Percentiles rank a stretch among this genome's conserved stretches.
Evolutionary conservation across 192 early-diverging fungal genomes (phyloP).

Genomic region (Obelidium mucronatum): DNA sequence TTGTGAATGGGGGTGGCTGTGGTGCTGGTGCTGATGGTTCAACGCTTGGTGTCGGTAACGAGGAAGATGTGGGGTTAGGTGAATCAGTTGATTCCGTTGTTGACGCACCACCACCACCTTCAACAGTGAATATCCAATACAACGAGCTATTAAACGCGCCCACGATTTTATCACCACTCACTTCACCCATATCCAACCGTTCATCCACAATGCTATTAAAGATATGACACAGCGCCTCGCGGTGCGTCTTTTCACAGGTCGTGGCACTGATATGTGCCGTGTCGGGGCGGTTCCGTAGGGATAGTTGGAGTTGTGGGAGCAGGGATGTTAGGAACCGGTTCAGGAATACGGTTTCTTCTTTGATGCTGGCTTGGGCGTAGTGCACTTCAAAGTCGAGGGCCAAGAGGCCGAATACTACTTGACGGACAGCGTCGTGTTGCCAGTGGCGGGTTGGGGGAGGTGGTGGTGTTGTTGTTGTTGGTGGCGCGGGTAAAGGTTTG

Average conservation of each 20-base stretch:
- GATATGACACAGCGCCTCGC: neutral
- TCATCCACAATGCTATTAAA: slow-evolving; percentile 18
- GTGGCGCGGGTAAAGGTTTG: neutral
- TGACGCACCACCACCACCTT: neutral
- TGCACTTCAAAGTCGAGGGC: slow-evolving; percentile 27
- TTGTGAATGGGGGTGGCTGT: neutral
- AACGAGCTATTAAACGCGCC: too few species aligned
- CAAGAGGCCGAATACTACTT: slow-evolving; percentile 19
- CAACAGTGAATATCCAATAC: slow-evolving; percentile 12
- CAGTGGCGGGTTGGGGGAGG: slow-evolving; percentile 12
- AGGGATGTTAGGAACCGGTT: neutral
- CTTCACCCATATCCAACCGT: slow-evolving; percentile 16
- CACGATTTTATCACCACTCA: neutral
- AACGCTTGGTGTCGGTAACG: neutral
- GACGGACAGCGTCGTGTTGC: slow-evolving; percentile 25
- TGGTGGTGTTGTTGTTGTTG: too few species aligned
- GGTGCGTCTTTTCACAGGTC: slow-evolving; percentile 8
- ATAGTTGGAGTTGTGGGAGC: slow-evolving; percentile 3
- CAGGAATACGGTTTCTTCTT: slow-evolving; percentile 15
- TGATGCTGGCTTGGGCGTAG: slow-evolving; percentile 3
- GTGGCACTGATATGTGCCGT: neutral
- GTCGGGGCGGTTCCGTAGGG: neutral
- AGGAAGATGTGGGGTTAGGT: neutral
- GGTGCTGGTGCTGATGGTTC: neutral
- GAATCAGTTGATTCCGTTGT: neutral